These are phyloP conservation scores for Ochetophila trinervis DNA, from an alignment of 306 rosid genomes.

Conservation along the genomic window DNA sequence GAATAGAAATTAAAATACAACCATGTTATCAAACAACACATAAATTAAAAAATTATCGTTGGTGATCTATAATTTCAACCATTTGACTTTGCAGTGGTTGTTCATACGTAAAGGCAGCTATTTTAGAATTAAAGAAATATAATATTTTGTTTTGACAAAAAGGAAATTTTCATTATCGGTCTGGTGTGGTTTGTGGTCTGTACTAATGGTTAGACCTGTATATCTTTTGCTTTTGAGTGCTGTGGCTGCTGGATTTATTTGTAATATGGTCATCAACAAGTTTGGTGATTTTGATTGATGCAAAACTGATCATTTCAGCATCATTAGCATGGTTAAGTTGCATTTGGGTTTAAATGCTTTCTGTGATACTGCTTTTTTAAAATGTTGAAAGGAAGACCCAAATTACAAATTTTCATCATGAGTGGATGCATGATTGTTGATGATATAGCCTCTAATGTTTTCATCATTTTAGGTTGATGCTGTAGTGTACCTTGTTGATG, in stretches of 20 bases:
- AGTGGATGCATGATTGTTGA: not conserved
- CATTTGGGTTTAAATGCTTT: not conserved
- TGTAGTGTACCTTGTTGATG: slow-evolving; percentile 75
- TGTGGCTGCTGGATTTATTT: not conserved
- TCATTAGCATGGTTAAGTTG: not conserved
- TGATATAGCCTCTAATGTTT: not conserved
- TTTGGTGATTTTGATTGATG: not conserved
- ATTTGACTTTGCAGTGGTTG: not conserved
- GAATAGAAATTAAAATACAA: too few species aligned
- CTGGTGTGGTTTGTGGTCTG: not conserved
- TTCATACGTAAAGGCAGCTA: not conserved
- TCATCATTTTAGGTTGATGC: slow-evolving; percentile 62
- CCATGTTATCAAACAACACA: too few species aligned
- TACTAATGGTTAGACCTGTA: not conserved
- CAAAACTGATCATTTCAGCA: not conserved
- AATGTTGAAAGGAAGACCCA: not conserved
- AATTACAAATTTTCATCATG: not conserved
- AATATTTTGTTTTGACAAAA: not conserved
- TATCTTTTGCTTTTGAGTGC: not conserved
- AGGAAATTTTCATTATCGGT: not conserved
- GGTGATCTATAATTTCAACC: not conserved
- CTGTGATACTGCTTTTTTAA: too few species aligned
- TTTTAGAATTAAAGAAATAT: not conserved
- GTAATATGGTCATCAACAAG: not conserved
- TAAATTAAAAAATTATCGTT: slow-evolving; percentile 4